Conservation (phyloP, 257 asterid genomes). For the Solanum commersonii region DNA sequence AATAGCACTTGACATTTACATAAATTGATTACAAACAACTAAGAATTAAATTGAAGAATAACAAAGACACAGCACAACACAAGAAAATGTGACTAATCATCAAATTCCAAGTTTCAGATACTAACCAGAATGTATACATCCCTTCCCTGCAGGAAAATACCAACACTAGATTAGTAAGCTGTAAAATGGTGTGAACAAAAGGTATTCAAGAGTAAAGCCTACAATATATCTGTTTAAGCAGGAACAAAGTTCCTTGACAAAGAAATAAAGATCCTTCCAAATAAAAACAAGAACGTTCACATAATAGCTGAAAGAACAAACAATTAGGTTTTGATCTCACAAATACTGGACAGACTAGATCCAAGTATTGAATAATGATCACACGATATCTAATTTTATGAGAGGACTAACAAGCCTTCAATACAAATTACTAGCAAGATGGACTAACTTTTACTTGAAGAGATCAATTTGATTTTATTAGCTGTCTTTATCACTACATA, state of each 20-base stretch:
- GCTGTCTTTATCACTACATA: not conserved
- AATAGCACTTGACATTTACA: not conserved
- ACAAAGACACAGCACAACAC: not conserved
- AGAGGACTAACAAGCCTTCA: not conserved
- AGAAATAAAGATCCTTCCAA: not conserved
- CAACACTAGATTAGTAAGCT: constrained; percentile 4
- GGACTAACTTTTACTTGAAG: not conserved
- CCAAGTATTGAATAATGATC: not conserved
- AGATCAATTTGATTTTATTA: not conserved
- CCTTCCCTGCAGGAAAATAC: constrained; percentile 69
- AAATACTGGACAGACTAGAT: not conserved
- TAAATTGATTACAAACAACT: not conserved
- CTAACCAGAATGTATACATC: constrained; percentile 92
- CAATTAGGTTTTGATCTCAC: not conserved
- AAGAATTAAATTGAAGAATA: not conserved
- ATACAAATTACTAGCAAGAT: not conserved
- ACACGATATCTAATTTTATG: not conserved
- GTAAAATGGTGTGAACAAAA: not conserved
- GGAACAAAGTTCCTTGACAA: not conserved
- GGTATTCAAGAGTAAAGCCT: not conserved
- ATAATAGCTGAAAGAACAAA: not conserved
- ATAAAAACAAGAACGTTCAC: not conserved
- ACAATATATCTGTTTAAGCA: not conserved
- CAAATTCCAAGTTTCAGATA: constrained; percentile 3
- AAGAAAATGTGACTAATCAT: not conserved